Base-by-base conservation (phyloP, 345 rosid genomes). In the Populus pruinosa region DNA sequence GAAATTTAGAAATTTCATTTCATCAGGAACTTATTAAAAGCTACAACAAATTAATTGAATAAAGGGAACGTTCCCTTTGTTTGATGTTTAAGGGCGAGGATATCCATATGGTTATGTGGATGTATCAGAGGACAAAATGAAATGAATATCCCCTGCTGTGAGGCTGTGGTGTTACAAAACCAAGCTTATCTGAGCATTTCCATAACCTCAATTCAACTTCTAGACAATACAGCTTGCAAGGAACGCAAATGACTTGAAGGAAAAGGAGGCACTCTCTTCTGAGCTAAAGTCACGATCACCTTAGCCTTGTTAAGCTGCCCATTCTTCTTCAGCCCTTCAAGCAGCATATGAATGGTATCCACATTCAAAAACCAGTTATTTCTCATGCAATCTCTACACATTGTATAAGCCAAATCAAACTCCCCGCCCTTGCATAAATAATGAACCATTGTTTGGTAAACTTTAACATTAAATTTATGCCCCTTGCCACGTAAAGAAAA, bases 381-480 rank as follows among this genome's bases (percentile, higher is more conserved):
- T 73, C 69, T 78, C 94, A 91, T 88, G 79, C 91, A 87, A 79
- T 87, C 94, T 82, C 85, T 89, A 83, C 94, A 90, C 92, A 88
- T 88, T 1, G 90, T 88, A 76, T 84, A 90, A 66, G 92, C 90
- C 86, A 91, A 79, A 83, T 85, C 85, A 83, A 87, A 89, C 59
- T 87, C 87, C 35, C 80, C 87, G 39, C 84, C 92, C 76, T 85
- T 87, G 73, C 94, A 90, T 39, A 93, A 85, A 84, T 91, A 89
- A 84, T 93, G 96, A 72, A 90, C 87, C 98, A 91, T 85, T 29
- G 96, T 91, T 86, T 93, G 92, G 82, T 91, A 90, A 70, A 91
- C 89, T 85, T 88, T 89, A 67, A 55, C 82, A 80, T 91, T 93
- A 9, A 91, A 92, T 76, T 76, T 87, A 79, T 76, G 83, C 13